phyloP scores from a whole-genome alignment of 352 stramenopile genomes.

The Pythium monospermum region DNA sequence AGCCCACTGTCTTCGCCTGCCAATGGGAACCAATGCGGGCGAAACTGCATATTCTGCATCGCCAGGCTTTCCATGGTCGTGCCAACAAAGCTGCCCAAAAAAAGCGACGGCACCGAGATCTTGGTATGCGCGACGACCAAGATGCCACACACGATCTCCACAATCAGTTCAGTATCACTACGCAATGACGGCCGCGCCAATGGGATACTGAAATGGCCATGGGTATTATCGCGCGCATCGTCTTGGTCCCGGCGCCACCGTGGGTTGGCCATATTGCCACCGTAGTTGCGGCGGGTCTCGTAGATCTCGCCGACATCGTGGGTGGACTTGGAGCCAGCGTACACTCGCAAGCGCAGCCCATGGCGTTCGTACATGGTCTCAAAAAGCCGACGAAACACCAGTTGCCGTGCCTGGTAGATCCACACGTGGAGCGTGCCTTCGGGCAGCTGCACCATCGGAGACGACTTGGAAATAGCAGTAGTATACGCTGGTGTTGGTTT shows the following conservation, averaged over 20 bases:
- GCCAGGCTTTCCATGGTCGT: constrained; percentile 8
- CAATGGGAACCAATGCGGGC: constrained; percentile 42
- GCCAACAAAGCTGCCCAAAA: constrained; percentile 19
- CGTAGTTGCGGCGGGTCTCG: constrained; percentile 38
- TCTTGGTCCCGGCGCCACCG: constrained; percentile 35
- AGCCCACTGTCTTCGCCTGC: constrained; percentile 33
- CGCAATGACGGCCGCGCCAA: constrained; percentile 25
- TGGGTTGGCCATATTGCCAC: constrained; percentile 34
- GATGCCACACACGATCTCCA: constrained; percentile 56
- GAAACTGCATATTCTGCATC: constrained; percentile 15
- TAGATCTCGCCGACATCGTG: constrained; percentile 30
- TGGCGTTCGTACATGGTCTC: constrained; percentile 42
- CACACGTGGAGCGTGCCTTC: constrained; percentile 39
- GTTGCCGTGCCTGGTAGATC: constrained; percentile 43
- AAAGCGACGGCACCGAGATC: constrained; percentile 17
- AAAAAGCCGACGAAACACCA: constrained; percentile 37
- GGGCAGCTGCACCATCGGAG: constrained; percentile 18
- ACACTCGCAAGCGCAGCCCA: constrained; percentile 36
- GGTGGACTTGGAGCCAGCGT: constrained; percentile 15
- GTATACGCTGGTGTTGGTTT: too few species aligned
- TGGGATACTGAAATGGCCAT: constrained; percentile 35
- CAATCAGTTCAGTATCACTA: constrained; percentile 36
- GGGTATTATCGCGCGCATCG: constrained; percentile 15
- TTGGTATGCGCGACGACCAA: constrained; percentile 33
- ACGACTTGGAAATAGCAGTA: too few species aligned